phyloP scores from a whole-genome alignment of 805 yeast genomes.

The Yarrowia osloensis region DNA sequence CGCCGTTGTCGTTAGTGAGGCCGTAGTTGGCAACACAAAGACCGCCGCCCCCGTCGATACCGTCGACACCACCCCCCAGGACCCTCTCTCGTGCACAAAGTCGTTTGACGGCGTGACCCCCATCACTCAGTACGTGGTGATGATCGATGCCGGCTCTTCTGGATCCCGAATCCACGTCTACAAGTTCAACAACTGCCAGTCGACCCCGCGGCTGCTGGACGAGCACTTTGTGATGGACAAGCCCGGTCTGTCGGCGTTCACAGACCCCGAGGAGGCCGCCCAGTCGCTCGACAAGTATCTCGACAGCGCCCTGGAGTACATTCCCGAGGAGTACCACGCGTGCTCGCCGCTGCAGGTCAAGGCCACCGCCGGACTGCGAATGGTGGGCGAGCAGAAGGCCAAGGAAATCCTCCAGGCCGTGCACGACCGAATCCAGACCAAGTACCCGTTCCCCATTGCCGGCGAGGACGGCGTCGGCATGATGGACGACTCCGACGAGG shows the following conservation, averaged over 20 bases:
- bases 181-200: slow-evolving; percentile 80
- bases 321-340: slow-evolving; percentile 68
- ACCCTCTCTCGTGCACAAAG: slow-evolving; percentile 38
- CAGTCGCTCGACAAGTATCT: slow-evolving; percentile 82
- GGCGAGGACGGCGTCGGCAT: slow-evolving; percentile 82
- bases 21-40: no score
- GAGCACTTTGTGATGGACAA: slow-evolving; percentile 87
- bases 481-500: slow-evolving; percentile 97
- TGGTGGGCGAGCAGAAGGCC: slow-evolving; percentile 76
- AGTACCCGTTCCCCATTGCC: slow-evolving; percentile 92
- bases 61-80: neutral
- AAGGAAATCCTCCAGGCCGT: slow-evolving; percentile 74
- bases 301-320: slow-evolving; percentile 68
- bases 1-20: neutral
- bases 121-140: slow-evolving; percentile 69
- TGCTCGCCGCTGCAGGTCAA: slow-evolving; percentile 96
- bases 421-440: slow-evolving; percentile 66
- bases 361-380: slow-evolving; percentile 96
- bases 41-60: neutral
- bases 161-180: slow-evolving; percentile 96
- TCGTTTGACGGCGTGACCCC: slow-evolving; percentile 47
- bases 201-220: slow-evolving; percentile 75
- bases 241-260: slow-evolving; percentile 76
- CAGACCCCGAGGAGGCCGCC: slow-evolving; percentile 84
- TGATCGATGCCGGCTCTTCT: slow-evolving; percentile 98